Conservation (phyloP, 345 rosid genomes). For the Chamaenerion angustifolium region DNA sequence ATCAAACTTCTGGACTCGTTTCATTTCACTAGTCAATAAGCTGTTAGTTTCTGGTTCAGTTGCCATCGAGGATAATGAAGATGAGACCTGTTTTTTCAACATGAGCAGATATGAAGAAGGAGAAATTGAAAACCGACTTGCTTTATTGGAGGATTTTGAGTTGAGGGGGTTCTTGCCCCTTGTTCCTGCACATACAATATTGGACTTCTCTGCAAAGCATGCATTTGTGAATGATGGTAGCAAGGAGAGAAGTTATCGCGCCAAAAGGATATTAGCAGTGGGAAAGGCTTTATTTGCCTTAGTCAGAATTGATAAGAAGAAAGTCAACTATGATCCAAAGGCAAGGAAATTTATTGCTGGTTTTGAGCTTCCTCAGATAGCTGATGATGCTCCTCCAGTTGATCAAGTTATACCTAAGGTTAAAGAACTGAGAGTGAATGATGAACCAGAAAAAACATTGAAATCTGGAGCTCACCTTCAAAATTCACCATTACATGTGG, state of each 20-base stretch:
- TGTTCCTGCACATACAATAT: slow-evolving; percentile 72
- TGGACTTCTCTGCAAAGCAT: slow-evolving; percentile 71
- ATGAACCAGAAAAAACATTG: slow-evolving; percentile 16
- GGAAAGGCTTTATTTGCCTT: slow-evolving; percentile 59
- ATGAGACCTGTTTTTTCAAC: slow-evolving; percentile 69
- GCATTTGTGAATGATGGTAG: slow-evolving; percentile 43
- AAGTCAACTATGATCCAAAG: slow-evolving; percentile 56
- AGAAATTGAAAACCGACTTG: slow-evolving; percentile 76
- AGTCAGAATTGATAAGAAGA: slow-evolving; percentile 46
- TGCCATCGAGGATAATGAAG: slow-evolving; percentile 51
- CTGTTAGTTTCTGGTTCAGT: slow-evolving; percentile 33
- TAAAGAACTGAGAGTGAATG: slow-evolving; percentile 21
- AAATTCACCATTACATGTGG: slow-evolving; percentile 26
- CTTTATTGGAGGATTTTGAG: slow-evolving; percentile 90
- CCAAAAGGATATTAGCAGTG: slow-evolving; percentile 72
- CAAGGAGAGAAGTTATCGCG: slow-evolving; percentile 57
- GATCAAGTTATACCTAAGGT: slow-evolving; percentile 16
- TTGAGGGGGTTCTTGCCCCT: slow-evolving; percentile 83
- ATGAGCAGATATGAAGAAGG: slow-evolving; percentile 89
- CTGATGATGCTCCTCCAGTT: slow-evolving; percentile 23
- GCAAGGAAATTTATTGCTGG: slow-evolving; percentile 63
- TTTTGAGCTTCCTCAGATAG: slow-evolving; percentile 27
- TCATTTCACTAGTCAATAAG: slow-evolving; percentile 54
- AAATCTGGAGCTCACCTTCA: slow-evolving; percentile 18
- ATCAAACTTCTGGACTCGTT: slow-evolving; percentile 58